These are phyloP conservation scores for Apiotrichum mycotoxinovorans DNA, from an alignment of 1,284 basidiomycete genomes.

Conservation along the genomic window DNA sequence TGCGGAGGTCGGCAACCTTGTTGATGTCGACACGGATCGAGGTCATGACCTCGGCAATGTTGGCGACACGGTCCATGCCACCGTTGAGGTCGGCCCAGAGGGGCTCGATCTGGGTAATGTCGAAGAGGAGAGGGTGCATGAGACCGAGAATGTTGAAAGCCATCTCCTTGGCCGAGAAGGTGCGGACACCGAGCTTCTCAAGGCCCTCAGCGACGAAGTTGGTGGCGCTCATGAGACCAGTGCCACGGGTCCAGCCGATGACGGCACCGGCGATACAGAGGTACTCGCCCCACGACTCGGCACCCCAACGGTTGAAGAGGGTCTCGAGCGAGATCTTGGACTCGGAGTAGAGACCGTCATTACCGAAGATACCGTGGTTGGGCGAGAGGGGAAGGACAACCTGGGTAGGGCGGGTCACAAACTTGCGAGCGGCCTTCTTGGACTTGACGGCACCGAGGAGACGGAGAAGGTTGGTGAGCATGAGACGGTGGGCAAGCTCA, in stretches of 20 bases:
- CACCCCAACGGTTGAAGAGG: slow-evolving; percentile 93
- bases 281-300: slow-evolving; percentile 99
- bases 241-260: slow-evolving; percentile 97
- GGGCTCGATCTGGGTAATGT: slow-evolving; percentile 98
- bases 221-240: slow-evolving; percentile 94
- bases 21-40: slow-evolving; percentile 74
- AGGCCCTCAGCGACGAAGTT: slow-evolving; percentile 93
- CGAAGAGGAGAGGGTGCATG: slow-evolving; percentile 99
- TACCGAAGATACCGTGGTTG: slow-evolving; percentile 96
- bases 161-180: slow-evolving; percentile 99
- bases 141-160: slow-evolving; percentile 98
- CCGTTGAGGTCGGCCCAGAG: slow-evolving; percentile 98
- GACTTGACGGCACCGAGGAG: slow-evolving; percentile 94
- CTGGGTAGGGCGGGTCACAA: slow-evolving; percentile 96
- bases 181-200: slow-evolving; percentile 89
- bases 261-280: slow-evolving; percentile 96
- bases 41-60: slow-evolving; percentile 84
- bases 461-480: slow-evolving; percentile 87
- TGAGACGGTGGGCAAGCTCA: slow-evolving; percentile 95
- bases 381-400: slow-evolving; percentile 96
- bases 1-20: slow-evolving; percentile 84
- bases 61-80: slow-evolving; percentile 93
- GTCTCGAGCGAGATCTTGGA: slow-evolving; percentile 98
- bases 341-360: slow-evolving; percentile 96
- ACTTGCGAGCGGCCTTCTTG: slow-evolving; percentile 94